Percentiles rank a stretch among this genome's conserved stretches.
Conservation (phyloP, 352 stramenopile genomes). For the Phytophthora sp. region DNA sequence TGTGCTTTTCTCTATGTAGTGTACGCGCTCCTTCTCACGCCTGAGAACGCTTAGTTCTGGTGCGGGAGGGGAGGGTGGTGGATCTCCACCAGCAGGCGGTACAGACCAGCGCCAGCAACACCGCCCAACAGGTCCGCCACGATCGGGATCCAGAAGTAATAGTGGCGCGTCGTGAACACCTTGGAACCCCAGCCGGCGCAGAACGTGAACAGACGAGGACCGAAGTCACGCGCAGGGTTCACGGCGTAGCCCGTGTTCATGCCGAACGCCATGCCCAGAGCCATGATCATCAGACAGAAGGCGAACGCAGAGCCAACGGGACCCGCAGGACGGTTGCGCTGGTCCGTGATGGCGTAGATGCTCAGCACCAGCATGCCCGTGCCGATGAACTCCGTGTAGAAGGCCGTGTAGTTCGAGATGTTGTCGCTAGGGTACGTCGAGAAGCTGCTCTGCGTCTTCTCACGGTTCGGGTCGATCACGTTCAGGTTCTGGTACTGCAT, state of each 20-base stretch:
- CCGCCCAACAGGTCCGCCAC: conserved; percentile 37
- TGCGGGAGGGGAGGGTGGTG: conserved; percentile 39
- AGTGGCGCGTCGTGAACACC: conserved; percentile 43
- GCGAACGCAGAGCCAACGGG: conserved; percentile 29
- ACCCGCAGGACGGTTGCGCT: conserved; percentile 43
- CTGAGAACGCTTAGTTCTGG: conserved; percentile 4
- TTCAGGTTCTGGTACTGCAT: conserved; percentile 55
- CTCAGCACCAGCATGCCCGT: conserved; percentile 52
- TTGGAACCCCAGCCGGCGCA: conserved; percentile 45
- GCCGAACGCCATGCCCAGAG: conserved; percentile 59
- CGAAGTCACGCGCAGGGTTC: conserved; percentile 62
- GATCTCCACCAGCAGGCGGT: conserved; percentile 43
- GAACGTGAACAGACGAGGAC: conserved; percentile 43
- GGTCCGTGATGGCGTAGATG: conserved; percentile 54
- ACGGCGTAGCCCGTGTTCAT: conserved; percentile 54
- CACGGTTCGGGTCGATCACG: conserved; percentile 45
- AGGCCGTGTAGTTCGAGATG: conserved; percentile 53
- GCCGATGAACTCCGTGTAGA: conserved; percentile 57
- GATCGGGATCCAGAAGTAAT: conserved; percentile 58
- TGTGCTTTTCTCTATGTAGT: conserved; percentile 16
- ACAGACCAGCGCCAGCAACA: conserved; percentile 30
- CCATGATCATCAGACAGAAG: conserved; percentile 52
- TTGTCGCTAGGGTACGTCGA: conserved; percentile 45
- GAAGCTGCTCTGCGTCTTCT: conserved; percentile 41
- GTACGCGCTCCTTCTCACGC: background rate